Evolutionary conservation across 768 basidiomycete species (phyloP), one percentile per base, ranked within the genome.

Genomic region (Rhodosporidiobolus sp.): DNA sequence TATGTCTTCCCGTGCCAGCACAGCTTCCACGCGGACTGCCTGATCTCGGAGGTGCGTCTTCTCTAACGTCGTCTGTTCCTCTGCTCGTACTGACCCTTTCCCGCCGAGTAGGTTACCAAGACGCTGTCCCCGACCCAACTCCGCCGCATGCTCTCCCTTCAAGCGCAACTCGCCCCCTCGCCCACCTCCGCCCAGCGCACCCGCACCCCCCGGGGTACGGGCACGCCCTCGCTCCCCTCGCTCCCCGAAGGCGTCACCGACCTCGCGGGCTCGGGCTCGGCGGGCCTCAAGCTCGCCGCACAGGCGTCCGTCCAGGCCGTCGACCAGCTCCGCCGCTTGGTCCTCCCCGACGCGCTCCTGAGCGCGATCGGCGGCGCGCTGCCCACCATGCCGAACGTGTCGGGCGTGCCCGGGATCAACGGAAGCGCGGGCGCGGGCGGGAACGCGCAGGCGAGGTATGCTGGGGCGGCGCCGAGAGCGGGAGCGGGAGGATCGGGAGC

Each of bases 1-100:
- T 99, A 99, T 81, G 92, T 95, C 58, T 99, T 99, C 83, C 96
- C 96, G 55, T 98, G 96, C 81, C 92, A 94, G 77, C 96, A 99
- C 80, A 87, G 88, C 24, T 98, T 98, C 86, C 96, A 98, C 82
- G 93, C 93, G 11, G 95, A 99, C 80, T 98, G 96, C 83, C 84
- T 98, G 65, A 94, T 99, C 80, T 88, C 89, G 35, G 84, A 96
- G 86, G 96, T 97, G 78, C 79, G 92, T 83, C 16, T 20, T 26
- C 24, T 19, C 49, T 32, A 26, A 22, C n/a, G 43, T 34, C 58
- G 58, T 49, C 24, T 59, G 61, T n/a, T 73, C 19, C 43, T 75
- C 60, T 65, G 62, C 63, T 63, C 46, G 26, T 0, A 30, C 26
- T n/a, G 35, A 30, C 62, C 19, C 38, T 38, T n/a, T 65, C 19